Evolutionary conservation across 768 basidiomycete species (phyloP), one percentile per base, ranked within the genome.

Genomic region (Auricularia auricula-judae): DNA sequence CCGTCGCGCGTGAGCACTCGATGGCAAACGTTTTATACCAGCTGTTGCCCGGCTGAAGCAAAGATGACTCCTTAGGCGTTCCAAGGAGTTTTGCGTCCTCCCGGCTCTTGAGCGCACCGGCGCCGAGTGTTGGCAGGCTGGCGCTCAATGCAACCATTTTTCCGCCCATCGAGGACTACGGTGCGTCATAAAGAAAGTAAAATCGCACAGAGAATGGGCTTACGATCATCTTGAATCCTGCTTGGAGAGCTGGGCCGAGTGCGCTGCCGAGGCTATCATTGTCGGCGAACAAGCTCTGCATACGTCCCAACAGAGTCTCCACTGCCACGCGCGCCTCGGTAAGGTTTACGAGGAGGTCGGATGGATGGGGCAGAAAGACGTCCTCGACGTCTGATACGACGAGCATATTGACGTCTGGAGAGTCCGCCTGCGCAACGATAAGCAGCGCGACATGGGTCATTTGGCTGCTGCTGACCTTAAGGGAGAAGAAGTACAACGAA

Each of bases 21-120:
- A 98, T 99, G n/a, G 97, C 94, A 69, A 98, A 98, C 0, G 91
- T 93, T 80, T 99, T 99, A 82, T 98, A 98, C 80, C 96, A 99
- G 3, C 89, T 84, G 18, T 88, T 89, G 0, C 91, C 93, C n/a
- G 96, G 83, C 79, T 95, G 93, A 39, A 99, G 83, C 12, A 99
- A 80, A 18, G 85, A 84, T 11, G 92, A 95, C 81, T 99, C 97
- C 87, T 98, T 99, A 43, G 90, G 77, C 11, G 97, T 98, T 23
- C 97, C 97, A 42, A 98, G 82, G 63, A 98, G 79, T 76, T 98
- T 99, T 60, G 93, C 88, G 75, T 99, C 97, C 70, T 99, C 97
- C 66, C 97, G 82, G 74, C 93, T 93, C 79, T 98, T 98, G 65
- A 99, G 81, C 10, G 92, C 84, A 61, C 97, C 97, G 33, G 89